Evolutionary conservation across 1,284 basidiomycete species (phyloP), one percentile per base, ranked within the genome.

Genomic region (Cystobasidium sp.): DNA sequence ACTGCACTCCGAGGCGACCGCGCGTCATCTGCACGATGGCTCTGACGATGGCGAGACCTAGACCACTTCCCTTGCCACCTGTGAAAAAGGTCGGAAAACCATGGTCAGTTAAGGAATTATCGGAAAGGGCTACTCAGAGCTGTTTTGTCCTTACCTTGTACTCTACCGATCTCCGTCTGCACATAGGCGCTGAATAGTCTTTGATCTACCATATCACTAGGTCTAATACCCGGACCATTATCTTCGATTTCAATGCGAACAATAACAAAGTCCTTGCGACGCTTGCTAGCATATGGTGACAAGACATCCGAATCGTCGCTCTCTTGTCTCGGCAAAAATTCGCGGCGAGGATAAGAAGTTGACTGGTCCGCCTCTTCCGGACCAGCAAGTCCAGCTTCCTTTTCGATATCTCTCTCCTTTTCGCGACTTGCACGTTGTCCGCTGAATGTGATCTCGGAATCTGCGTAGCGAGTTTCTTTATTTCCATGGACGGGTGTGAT

Each of bases 1-100:
- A 81, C 43, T 84, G 81, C 5, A 85, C 84, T 64, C 93, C 91
- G 10, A 94, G 84, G 24, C 91, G 86, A 6, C 93, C 93, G 9
- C 90, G 89, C 68, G 87, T 89, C 44, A 93, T 85, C 82, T 90
- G 92, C 76, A 96, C 91, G 73, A 96, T 94, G 80, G 66, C 74
- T 20, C 92, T 86, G n/a, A 94, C 92, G 22, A 95, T 86, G 1
- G 92, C 92, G 22, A 95, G 82, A 14, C 93, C 93, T n/a, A 80
- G 72, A 0, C 62, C 64, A 31, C 62, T 49, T 20, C 64, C 72
- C 56, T 68, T 74, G 6, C 67, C 67, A 31, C 72, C 55, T n/a
- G n/a, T n/a, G n/a, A n/a, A n/a, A n/a, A n/a, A n/a, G n/a, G n/a
- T n/a, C n/a, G n/a, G n/a, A n/a, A n/a, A n/a, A n/a, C n/a, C n/a